These are phyloP conservation scores for Ormosia emarginata DNA, from an alignment of 306 rosid genomes.

Conservation along the genomic window DNA sequence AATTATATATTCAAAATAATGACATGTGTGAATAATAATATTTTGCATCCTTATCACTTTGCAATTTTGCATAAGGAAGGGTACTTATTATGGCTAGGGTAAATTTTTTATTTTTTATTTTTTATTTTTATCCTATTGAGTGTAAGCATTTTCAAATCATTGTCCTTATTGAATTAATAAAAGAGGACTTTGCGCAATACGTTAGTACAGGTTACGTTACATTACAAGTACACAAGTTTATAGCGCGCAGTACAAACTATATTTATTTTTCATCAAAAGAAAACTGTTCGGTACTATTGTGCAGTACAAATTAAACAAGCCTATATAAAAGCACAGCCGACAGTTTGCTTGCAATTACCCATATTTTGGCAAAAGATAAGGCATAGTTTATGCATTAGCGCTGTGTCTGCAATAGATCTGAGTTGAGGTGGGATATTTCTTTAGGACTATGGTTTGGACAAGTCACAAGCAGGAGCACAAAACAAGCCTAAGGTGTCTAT, in stretches of 20 bases:
- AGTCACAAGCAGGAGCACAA: background rate
- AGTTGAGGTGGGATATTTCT: constrained; percentile 15
- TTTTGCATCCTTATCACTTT: no score
- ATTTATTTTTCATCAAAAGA: background rate
- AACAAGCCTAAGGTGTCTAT: background rate
- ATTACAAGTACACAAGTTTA: background rate
- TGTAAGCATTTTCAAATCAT: background rate
- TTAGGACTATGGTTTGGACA: constrained; percentile 38
- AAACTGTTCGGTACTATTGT: background rate
- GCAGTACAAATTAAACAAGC: background rate
- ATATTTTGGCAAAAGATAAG: background rate
- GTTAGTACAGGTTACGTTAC: background rate
- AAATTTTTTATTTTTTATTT: no score
- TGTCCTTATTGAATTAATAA: background rate
- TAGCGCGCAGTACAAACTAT: background rate
- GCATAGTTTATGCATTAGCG: background rate
- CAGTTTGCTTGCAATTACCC: background rate
- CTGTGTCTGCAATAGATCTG: background rate
- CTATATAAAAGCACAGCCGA: background rate
- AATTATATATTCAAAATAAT: no score
- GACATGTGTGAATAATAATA: no score
- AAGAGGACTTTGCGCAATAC: background rate
- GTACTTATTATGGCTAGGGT: no score
- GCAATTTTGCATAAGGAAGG: no score
- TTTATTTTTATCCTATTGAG: no score